Conservation (phyloP, 2,329 filamentous ascomycete species). For the Leptosphaerulina australis region DNA sequence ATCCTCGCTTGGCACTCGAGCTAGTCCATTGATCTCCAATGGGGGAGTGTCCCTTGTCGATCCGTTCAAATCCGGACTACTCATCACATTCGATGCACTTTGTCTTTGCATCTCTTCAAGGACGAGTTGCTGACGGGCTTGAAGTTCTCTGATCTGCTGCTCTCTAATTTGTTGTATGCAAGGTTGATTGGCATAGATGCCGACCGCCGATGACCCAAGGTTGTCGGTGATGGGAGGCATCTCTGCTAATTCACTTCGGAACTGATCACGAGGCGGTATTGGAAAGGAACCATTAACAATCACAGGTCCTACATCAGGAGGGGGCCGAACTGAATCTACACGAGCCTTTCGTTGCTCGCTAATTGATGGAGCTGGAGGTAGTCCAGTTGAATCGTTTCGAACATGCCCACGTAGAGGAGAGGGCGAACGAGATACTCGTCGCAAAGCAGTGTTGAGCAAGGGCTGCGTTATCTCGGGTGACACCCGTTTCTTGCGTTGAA, state of each 20-base stretch:
- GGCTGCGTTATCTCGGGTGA: conserved; percentile 52
- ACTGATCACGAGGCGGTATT: conserved; percentile 34
- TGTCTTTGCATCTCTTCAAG: conserved; percentile 44
- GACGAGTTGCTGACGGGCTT: conserved; percentile 41
- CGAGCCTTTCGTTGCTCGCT: conserved; percentile 35
- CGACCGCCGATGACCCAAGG: conserved; percentile 21
- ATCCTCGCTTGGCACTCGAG: conserved; percentile 31
- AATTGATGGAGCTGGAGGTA: conserved; percentile 18
- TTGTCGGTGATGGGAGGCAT: conserved; percentile 26
- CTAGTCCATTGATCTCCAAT: conserved; percentile 29
- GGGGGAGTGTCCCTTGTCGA: conserved; percentile 26
- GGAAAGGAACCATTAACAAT: conserved; percentile 51
- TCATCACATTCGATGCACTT: conserved; percentile 30
- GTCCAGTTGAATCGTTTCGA: conserved; percentile 48
- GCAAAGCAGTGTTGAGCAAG: conserved; percentile 46
- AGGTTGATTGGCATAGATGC: conserved; percentile 33
- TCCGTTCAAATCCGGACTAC: conserved; percentile 35
- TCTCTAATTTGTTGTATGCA: conserved; percentile 35
- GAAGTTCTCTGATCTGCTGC: conserved; percentile 36
- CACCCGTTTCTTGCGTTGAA: conserved; percentile 50
- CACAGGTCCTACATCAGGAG: conserved; percentile 42
- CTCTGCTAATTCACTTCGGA: conserved; percentile 36
- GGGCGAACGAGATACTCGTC: conserved; percentile 52
- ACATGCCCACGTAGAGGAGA: conserved; percentile 54
- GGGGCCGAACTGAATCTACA: conserved; percentile 36